These are phyloP conservation scores for Diplodia corticola DNA, from an alignment of 2,329 filamentous ascomycete species.

Conservation along the genomic window DNA sequence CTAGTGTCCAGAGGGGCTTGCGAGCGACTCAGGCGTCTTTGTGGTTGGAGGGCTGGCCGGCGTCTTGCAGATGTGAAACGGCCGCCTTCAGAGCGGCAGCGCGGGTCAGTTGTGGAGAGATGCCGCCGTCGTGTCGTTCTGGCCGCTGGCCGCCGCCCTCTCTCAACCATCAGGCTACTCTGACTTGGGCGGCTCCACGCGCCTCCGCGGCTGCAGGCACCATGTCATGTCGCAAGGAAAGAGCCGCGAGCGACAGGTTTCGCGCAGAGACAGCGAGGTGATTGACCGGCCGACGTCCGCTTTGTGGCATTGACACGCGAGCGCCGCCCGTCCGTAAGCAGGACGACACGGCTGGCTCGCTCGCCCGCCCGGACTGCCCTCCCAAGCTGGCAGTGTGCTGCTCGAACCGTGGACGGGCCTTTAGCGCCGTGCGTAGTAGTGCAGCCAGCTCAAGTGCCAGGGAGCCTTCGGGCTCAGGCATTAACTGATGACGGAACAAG, in stretches of 20 bases:
- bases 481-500: constrained; percentile 20
- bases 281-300: not conserved
- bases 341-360: not conserved
- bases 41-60: not conserved
- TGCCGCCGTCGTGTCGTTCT: not conserved
- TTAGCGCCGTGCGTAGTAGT: constrained; percentile 12
- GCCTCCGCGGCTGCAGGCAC: not conserved
- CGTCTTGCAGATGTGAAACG: constrained; percentile 17
- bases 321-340: not conserved
- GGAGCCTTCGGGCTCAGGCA: constrained; percentile 10
- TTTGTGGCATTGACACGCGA: not conserved
- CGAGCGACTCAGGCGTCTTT: constrained; percentile 3
- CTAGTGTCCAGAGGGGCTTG: not conserved
- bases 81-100: constrained; percentile 5
- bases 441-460: constrained; percentile 8
- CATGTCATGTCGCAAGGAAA: not conserved
- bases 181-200: not conserved
- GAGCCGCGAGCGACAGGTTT: not conserved
- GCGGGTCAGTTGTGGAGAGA: not conserved
- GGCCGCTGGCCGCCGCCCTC: not conserved
- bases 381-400: not conserved
- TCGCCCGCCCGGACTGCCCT: not conserved
- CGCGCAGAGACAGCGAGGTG: not conserved
- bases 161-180: not conserved
- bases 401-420: constrained; percentile 8